Evolutionary conservation across 305 asterid genomes (phyloP).

Genomic region (Solanum aculeatissimum): DNA sequence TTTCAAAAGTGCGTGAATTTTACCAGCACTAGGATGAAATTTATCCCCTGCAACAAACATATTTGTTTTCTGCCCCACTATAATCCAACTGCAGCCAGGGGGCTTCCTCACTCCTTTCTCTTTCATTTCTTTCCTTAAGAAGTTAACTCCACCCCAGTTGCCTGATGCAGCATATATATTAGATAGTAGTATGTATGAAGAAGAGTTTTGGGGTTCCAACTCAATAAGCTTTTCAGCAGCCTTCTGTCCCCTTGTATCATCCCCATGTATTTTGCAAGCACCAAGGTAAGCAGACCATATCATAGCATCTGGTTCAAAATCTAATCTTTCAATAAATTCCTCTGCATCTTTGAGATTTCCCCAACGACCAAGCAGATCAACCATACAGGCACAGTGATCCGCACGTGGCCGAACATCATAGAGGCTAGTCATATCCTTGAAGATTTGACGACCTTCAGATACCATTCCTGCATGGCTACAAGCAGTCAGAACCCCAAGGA

Average conservation of each 20-base stretch:
- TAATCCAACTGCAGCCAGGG: conserved; percentile 53
- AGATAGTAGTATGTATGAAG: conserved; percentile 70
- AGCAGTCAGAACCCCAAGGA: conserved; percentile 83
- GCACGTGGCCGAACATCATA: conserved; percentile 50
- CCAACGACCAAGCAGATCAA: conserved; percentile 84
- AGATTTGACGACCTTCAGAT: conserved; percentile 53
- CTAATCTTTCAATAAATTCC: conserved; percentile 44
- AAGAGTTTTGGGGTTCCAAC: conserved; percentile 61
- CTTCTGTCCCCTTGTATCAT: conserved; percentile 48
- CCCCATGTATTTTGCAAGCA: conserved; percentile 81
- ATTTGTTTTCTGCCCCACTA: conserved; percentile 12
- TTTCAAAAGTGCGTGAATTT: conserved; percentile 14
- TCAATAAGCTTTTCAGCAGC: conserved; percentile 72
- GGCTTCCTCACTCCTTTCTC: conserved; percentile 51
- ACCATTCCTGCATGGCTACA: conserved; percentile 87
- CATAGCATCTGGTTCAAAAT: conserved; percentile 55
- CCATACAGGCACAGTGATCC: conserved; percentile 82
- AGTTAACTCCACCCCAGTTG: conserved; percentile 60
- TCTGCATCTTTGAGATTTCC: conserved; percentile 76
- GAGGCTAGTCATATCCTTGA: conserved; percentile 27
- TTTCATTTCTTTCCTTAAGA: conserved; percentile 53
- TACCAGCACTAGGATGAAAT: conserved; percentile 16
- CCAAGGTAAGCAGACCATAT: conserved; percentile 71
- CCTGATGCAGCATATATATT: conserved; percentile 75
- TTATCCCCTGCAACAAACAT: conserved; percentile 28